Percentiles rank a stretch among this genome's conserved stretches.
phyloP scores from a whole-genome alignment of 164 flowering plant genomes.

The grape (Vitis vinifera) region ASM3070453v1 NC_081816.1:6129501-6130000 shows the following conservation, averaged over 20 bases:
- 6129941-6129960: neutral
- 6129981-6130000: constrained; percentile 71
- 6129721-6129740: constrained; percentile 95
- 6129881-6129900: constrained; percentile 39
- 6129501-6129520: constrained; percentile 65
- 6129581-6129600: too few species aligned
- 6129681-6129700: constrained; percentile 79
- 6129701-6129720: constrained; percentile 81
- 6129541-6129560: neutral
- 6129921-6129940: neutral
- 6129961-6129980: neutral
- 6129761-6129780: neutral
- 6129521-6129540: neutral
- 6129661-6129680: constrained; percentile 87
- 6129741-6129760: constrained; percentile 33
- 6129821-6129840: neutral
- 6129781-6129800: neutral
- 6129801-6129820: neutral
- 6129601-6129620: too few species aligned
- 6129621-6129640: neutral
- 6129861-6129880: constrained; percentile 87
- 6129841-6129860: constrained; percentile 95
- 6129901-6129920: neutral
- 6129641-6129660: constrained; percentile 57
- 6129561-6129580: too few species aligned